Conservation (phyloP, 176 grass and related monocot species). For the Carex myosuroides region DNA sequence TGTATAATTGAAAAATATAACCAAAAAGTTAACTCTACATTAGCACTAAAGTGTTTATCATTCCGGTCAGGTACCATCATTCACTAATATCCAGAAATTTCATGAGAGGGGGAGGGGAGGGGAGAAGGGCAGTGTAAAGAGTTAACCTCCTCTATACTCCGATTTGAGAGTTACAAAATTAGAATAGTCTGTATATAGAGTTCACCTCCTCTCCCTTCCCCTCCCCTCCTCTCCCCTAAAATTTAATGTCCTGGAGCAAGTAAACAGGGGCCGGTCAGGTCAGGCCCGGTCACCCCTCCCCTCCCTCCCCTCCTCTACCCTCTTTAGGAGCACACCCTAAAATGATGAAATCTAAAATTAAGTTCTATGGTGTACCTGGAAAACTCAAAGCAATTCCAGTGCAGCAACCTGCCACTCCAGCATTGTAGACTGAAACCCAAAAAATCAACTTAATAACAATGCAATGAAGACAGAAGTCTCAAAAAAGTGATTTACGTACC, state of each 20-base stretch:
- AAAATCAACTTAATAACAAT: slow-evolving; percentile 25
- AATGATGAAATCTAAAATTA: neutral
- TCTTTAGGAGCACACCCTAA: too few species aligned
- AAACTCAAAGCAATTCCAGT: slow-evolving; percentile 93
- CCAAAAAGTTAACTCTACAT: neutral
- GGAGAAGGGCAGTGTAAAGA: too few species aligned
- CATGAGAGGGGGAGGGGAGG: too few species aligned
- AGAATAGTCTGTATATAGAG: too few species aligned
- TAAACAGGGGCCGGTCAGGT: too few species aligned
- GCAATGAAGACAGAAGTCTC: neutral
- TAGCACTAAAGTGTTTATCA: neutral
- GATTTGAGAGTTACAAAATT: too few species aligned
- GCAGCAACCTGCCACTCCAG: slow-evolving; percentile 83
- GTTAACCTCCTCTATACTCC: too few species aligned
- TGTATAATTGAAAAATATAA: neutral
- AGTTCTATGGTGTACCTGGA: slow-evolving; percentile 44
- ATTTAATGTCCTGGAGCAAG: too few species aligned
- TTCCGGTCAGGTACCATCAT: neutral
- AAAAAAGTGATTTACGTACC: slow-evolving; percentile 39
- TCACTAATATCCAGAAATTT: neutral
- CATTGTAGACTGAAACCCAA: slow-evolving; percentile 55
- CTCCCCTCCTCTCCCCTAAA: too few species aligned
- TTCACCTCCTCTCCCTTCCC: too few species aligned
- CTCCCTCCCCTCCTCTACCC: too few species aligned
- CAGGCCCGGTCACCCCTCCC: too few species aligned